Conservation (phyloP, 306 rosid species). For the Trichosanthes cucumerina region DNA sequence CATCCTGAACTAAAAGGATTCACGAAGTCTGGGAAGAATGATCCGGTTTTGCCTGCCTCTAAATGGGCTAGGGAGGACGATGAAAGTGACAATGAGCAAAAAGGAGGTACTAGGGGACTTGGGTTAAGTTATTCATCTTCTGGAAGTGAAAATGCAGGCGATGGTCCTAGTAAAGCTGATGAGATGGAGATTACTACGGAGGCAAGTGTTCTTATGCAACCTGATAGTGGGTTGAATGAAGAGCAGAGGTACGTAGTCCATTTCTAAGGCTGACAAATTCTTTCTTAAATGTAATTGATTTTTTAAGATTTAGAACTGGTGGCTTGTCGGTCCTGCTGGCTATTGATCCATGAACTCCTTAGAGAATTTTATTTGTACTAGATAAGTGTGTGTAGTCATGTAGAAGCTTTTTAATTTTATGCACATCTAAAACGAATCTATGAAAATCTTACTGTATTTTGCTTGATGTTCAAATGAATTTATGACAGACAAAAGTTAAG, state of each 20-base stretch:
- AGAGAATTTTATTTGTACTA: neutral
- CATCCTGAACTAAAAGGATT: conserved; percentile 71
- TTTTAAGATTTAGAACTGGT: neutral
- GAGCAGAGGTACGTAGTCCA: conserved; percentile 56
- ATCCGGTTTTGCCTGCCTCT: conserved; percentile 77
- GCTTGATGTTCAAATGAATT: conserved; percentile 1
- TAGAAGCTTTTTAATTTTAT: neutral
- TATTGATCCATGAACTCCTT: neutral
- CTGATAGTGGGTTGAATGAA: conserved; percentile 80
- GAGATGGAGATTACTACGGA: conserved; percentile 65
- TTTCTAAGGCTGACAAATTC: neutral
- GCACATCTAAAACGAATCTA: neutral
- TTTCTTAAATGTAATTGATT: neutral
- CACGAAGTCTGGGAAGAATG: conserved; percentile 64
- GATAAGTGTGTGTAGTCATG: neutral
- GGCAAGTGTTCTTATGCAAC: conserved; percentile 39
- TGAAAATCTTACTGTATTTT: neutral
- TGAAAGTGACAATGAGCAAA: conserved; percentile 84
- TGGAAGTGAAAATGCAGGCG: conserved; percentile 89
- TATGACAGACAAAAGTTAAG: conserved; percentile 76
- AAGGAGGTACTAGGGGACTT: conserved; percentile 48
- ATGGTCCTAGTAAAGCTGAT: conserved; percentile 49
- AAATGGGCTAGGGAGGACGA: conserved; percentile 99
- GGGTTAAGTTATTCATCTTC: conserved; percentile 92
- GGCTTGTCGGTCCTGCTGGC: neutral